Evolutionary conservation across 306 rosid genomes (phyloP).

Genomic region (Quercus gilva): DNA sequence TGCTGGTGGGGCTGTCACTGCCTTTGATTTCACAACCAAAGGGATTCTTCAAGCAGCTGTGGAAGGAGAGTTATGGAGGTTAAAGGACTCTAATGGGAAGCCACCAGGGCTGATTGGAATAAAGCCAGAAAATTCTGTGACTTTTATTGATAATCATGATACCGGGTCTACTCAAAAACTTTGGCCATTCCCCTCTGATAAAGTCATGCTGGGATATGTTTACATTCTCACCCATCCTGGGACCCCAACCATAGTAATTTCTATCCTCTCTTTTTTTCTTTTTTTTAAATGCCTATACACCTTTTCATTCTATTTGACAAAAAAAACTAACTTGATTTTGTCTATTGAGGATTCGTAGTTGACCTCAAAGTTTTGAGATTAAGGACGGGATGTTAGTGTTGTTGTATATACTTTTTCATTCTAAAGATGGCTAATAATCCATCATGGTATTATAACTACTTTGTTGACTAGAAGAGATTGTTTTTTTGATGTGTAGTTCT

Average conservation of each 20-base stretch:
- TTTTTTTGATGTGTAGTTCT: constrained; percentile 53
- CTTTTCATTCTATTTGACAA: too few species aligned
- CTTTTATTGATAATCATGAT: constrained; percentile 79
- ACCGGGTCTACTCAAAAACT: constrained; percentile 52
- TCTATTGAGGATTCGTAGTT: too few species aligned
- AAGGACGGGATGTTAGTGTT: too few species aligned
- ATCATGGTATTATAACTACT: neutral
- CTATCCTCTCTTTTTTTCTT: neutral
- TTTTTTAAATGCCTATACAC: too few species aligned
- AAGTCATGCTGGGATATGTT: constrained; percentile 78
- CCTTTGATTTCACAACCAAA: constrained; percentile 52
- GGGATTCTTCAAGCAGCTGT: constrained; percentile 58
- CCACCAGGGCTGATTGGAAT: constrained; percentile 74
- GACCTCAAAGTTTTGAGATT: too few species aligned
- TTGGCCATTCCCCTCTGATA: constrained; percentile 68
- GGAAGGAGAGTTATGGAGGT: constrained; percentile 55
- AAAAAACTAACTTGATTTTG: too few species aligned
- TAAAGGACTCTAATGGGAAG: constrained; percentile 52
- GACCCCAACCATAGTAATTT: constrained; percentile 59
- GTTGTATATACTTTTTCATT: neutral
- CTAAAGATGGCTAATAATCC: neutral
- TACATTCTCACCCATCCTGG: constrained; percentile 88
- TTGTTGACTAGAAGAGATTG: neutral
- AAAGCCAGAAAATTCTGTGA: constrained; percentile 71
- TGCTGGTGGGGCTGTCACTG: constrained; percentile 42